These are phyloP conservation scores for Trichoderma cornu-damae DNA, from an alignment of 2,329 filamentous ascomycete genomes.

Conservation along the genomic window DNA sequence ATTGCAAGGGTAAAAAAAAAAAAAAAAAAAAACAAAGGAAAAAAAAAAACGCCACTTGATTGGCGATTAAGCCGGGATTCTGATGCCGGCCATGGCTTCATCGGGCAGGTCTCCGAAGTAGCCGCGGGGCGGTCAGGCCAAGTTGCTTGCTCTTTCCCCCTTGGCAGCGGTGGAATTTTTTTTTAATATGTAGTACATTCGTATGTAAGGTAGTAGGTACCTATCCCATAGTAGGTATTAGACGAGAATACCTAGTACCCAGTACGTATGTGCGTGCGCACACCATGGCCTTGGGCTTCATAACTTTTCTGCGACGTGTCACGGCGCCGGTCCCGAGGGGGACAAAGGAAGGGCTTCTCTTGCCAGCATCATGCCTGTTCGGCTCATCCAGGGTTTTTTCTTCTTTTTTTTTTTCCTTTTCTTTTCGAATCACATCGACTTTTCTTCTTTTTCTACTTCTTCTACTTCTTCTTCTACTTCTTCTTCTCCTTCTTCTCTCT, in stretches of 20 bases:
- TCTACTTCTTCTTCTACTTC: too few relatives aligned
- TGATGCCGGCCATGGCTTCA: not conserved
- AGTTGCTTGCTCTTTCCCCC: slow-evolving; percentile 2
- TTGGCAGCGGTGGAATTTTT: not conserved
- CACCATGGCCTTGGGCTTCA: not conserved
- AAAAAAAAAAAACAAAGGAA: not conserved
- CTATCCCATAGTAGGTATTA: too few relatives aligned
- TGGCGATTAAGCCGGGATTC: not conserved
- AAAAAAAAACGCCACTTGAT: not conserved
- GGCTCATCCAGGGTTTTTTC: not conserved
- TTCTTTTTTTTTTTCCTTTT: not conserved
- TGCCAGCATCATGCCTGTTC: not conserved
- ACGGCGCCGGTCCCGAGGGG: not conserved
- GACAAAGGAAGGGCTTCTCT: not conserved
- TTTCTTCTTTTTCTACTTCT: too few relatives aligned
- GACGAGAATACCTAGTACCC: not conserved
- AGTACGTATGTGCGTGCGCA: too few relatives aligned
- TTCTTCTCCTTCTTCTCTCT: not conserved
- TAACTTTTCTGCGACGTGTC: slow-evolving; percentile 9
- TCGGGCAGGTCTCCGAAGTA: not conserved
- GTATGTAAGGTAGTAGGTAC: too few relatives aligned
- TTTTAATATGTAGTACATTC: too few relatives aligned
- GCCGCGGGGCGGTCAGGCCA: slow-evolving; percentile 1
- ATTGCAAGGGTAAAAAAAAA: too few relatives aligned
- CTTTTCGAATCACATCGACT: too few relatives aligned